Evolutionary conservation across 176 grass and related monocot genomes (phyloP).

Genomic region (Leersia perrieri): DNA sequence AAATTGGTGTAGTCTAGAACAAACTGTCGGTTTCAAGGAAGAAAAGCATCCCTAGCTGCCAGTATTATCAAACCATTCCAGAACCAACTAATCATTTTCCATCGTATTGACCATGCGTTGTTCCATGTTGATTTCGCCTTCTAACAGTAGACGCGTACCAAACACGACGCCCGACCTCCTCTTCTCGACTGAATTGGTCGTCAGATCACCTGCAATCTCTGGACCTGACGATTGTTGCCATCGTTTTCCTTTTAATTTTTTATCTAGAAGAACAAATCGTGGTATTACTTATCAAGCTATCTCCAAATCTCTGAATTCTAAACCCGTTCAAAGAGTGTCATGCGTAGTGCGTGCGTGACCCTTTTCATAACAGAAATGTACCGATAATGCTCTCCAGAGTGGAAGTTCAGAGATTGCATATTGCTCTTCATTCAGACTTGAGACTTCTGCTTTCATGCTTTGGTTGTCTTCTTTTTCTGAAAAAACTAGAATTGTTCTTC

Average conservation of each 20-base stretch:
- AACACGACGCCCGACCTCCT: not conserved
- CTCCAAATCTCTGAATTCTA: not conserved
- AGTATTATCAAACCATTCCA: not conserved
- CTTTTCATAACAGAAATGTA: not conserved
- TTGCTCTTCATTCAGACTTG: not conserved
- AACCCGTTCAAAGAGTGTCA: not conserved
- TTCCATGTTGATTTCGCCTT: not conserved
- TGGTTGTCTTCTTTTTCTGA: not conserved
- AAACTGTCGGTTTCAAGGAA: not conserved
- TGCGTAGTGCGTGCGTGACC: not conserved
- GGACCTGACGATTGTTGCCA: not conserved
- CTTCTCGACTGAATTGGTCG: not conserved
- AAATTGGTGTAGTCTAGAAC: not conserved
- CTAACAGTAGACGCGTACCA: not conserved
- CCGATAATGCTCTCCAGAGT: not conserved
- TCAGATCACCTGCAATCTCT: not conserved
- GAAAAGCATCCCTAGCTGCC: not conserved
- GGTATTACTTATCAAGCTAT: not conserved
- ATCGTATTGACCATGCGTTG: not conserved
- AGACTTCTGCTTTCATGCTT: not conserved
- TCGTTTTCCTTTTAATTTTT: not conserved
- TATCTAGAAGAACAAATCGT: not conserved
- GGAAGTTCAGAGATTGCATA: not conserved
- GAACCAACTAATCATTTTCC: not conserved
- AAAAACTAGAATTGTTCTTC: not conserved